phyloP scores from a whole-genome alignment of 768 basidiomycete genomes.

The Sarcomyxa edulis region DNA sequence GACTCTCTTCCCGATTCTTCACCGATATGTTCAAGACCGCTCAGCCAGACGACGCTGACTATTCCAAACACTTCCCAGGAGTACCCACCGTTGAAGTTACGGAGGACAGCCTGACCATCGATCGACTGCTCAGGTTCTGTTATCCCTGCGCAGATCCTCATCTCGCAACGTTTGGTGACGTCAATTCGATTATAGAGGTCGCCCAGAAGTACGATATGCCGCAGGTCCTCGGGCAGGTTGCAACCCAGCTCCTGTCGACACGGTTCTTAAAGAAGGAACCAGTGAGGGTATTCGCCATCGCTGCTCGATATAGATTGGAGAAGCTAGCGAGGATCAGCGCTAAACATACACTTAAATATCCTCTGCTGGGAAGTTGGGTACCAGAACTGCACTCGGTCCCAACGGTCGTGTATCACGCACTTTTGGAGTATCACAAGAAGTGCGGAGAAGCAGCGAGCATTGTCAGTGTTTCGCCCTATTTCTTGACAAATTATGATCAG shows the following conservation, averaged over 20 bases:
- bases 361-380: constrained; percentile 27
- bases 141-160: constrained; percentile 29
- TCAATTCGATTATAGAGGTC: constrained; percentile 26
- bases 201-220: constrained; percentile 36
- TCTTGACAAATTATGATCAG: background rate
- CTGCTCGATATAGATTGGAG: constrained; percentile 28
- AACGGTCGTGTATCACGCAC: constrained; percentile 6
- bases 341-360: constrained; percentile 26
- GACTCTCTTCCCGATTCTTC: constrained; percentile 14
- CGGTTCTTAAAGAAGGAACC: constrained; percentile 22
- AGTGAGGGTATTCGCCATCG: constrained; percentile 33
- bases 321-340: constrained; percentile 28
- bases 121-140: constrained; percentile 27
- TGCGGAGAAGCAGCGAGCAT: constrained; percentile 1
- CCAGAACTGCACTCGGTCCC: constrained; percentile 32
- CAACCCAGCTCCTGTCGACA: constrained; percentile 18
- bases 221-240: constrained; percentile 20
- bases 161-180: constrained; percentile 25
- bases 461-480: background rate
- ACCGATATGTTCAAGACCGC: constrained; percentile 15
- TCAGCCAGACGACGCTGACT: too few relatives aligned
- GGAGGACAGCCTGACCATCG: constrained; percentile 25
- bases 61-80: too few relatives aligned
- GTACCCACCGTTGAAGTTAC: constrained; percentile 14
- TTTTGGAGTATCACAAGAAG: background rate